Evolutionary conservation across 768 basidiomycete genomes (phyloP).

Genomic region (Ramaria sp.): DNA sequence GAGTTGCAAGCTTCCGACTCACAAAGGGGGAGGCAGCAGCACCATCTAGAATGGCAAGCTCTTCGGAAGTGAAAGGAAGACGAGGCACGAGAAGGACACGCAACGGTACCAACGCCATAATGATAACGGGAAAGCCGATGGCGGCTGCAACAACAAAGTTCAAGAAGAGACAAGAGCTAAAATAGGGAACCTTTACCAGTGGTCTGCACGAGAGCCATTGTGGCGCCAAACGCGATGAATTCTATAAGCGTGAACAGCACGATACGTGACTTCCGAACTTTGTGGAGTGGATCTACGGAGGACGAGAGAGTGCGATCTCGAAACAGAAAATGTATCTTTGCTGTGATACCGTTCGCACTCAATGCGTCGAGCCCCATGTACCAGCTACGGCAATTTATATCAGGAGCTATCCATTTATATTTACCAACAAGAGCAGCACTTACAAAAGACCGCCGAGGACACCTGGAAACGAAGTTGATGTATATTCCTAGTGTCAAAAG

Average conservation of each 20-base stretch:
- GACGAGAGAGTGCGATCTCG: slow-evolving; percentile 58
- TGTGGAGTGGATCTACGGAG: slow-evolving; percentile 55
- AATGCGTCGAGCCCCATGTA: slow-evolving; percentile 87
- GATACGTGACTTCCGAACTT: slow-evolving; percentile 66
- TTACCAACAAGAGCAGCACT: slow-evolving; percentile 18
- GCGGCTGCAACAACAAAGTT: slow-evolving; percentile 42
- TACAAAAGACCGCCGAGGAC: slow-evolving; percentile 83
- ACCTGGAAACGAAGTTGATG: slow-evolving; percentile 22
- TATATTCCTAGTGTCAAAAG: neutral
- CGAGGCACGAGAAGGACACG: slow-evolving; percentile 62
- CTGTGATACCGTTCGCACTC: slow-evolving; percentile 70
- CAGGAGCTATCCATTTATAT: neutral
- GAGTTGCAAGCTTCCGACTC: slow-evolving; percentile 23
- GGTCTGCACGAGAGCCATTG: slow-evolving; percentile 87
- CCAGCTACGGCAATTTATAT: slow-evolving; percentile 40
- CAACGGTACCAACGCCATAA: slow-evolving; percentile 72
- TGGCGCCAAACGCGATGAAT: slow-evolving; percentile 74
- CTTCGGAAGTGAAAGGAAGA: slow-evolving; percentile 65
- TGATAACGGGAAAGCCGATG: slow-evolving; percentile 85
- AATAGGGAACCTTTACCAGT: slow-evolving; percentile 39
- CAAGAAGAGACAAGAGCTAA: neutral
- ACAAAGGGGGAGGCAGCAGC: slow-evolving; percentile 84
- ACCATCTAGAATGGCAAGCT: slow-evolving; percentile 78
- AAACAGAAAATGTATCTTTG: slow-evolving; percentile 70
- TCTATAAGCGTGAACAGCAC: slow-evolving; percentile 65